These are phyloP conservation scores for Berkeleyomyces basicola DNA, from an alignment of 2,329 filamentous ascomycete genomes.

Conservation along the genomic window DNA sequence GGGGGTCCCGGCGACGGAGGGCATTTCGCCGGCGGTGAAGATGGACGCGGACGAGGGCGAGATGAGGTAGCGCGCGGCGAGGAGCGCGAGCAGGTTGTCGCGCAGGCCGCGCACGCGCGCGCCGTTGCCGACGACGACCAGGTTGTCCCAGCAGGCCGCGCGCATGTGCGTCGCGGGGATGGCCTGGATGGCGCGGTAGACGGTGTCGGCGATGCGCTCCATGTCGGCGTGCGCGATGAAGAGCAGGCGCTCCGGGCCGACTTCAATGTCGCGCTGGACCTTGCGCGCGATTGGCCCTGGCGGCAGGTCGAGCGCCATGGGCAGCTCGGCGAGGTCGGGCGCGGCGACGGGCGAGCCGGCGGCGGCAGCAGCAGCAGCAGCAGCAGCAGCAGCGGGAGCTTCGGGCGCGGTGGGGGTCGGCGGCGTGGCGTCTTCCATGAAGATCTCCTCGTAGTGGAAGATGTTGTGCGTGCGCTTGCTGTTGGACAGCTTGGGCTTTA, in stretches of 20 bases:
- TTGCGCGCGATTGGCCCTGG: constrained; percentile 31
- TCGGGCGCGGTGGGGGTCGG: not conserved
- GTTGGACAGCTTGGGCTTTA: constrained; percentile 52
- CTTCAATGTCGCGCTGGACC: constrained; percentile 51
- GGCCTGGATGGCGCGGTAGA: constrained; percentile 68
- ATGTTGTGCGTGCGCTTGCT: constrained; percentile 50
- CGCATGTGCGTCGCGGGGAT: constrained; percentile 76
- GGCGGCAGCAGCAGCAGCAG: constrained; percentile 1
- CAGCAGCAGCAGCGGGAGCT: not conserved
- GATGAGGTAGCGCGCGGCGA: constrained; percentile 70
- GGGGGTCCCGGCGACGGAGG: constrained; percentile 83
- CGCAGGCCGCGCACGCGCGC: constrained; percentile 60
- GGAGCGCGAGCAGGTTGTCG: constrained; percentile 67
- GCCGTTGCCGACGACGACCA: constrained; percentile 86
- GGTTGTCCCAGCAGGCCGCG: constrained; percentile 74
- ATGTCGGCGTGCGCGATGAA: constrained; percentile 56
- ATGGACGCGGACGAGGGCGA: constrained; percentile 88
- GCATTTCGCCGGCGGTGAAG: constrained; percentile 66
- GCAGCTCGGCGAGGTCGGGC: constrained; percentile 13
- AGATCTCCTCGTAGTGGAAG: constrained; percentile 57
- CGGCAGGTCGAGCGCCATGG: constrained; percentile 15
- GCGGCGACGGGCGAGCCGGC: constrained; percentile 5
- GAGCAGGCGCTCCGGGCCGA: constrained; percentile 59
- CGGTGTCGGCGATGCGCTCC: constrained; percentile 66
- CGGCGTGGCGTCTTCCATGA: constrained; percentile 35